These are phyloP conservation scores for Pythium phragmiticola DNA, from an alignment of 352 stramenopile genomes.

Conservation along the genomic window DNA sequence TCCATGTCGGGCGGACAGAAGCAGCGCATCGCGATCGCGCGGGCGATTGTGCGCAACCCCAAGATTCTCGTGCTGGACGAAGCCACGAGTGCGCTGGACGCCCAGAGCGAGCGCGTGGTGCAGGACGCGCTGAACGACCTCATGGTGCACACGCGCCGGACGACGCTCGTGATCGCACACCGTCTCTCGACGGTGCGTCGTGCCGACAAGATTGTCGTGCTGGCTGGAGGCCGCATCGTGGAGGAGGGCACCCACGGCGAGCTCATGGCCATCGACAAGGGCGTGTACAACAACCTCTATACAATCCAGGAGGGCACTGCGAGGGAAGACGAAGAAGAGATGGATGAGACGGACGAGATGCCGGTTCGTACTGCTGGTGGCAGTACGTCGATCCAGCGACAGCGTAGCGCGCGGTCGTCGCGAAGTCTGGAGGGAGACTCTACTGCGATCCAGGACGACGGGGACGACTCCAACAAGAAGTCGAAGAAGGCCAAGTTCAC, in stretches of 20 bases:
- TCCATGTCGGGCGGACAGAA: slow-evolving; percentile 48
- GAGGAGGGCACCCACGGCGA: slow-evolving; percentile 1
- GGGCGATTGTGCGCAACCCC: slow-evolving; percentile 25
- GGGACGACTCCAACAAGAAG: not conserved
- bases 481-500: slow-evolving; percentile 4
- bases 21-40: slow-evolving; percentile 90
- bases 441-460: not conserved
- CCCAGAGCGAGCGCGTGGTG: slow-evolving; percentile 8
- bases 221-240: not conserved
- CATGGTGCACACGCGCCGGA: slow-evolving; percentile 45
- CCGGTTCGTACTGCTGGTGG: not conserved
- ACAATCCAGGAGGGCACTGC: slow-evolving; percentile 5
- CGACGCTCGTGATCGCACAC: slow-evolving; percentile 48
- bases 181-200: slow-evolving; percentile 3
- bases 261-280: not conserved
- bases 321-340: not conserved
- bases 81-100: slow-evolving; percentile 12
- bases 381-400: not conserved
- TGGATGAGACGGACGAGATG: not conserved
- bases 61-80: slow-evolving; percentile 13
- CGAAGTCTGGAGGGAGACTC: not conserved
- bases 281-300: slow-evolving; percentile 3
- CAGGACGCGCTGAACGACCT: slow-evolving; percentile 30
- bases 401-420: not conserved
- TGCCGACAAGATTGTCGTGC: slow-evolving; percentile 10